A percentile compares a stretch with the other conserved stretches of the same genome.
Evolutionary conservation across 2,329 filamentous ascomycete genomes (phyloP).

Genomic region (Trichoderma aggressivum): DNA sequence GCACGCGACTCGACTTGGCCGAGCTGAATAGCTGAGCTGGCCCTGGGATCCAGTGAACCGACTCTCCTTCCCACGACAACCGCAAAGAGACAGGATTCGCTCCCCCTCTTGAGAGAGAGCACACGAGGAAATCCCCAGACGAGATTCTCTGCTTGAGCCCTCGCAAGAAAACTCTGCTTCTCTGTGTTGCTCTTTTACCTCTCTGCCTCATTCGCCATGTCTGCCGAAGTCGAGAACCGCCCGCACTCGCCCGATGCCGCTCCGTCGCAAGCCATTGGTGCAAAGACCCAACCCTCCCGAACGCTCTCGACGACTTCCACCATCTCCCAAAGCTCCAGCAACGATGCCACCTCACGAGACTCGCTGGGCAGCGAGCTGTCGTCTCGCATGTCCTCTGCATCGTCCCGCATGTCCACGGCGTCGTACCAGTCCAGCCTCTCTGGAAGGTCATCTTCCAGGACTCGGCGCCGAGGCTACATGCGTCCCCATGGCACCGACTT

Average conservation of each 20-base stretch:
- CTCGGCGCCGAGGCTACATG: slow-evolving; percentile 75
- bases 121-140: background rate
- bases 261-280: slow-evolving; percentile 60
- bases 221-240: slow-evolving; percentile 32
- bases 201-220: slow-evolving; percentile 27
- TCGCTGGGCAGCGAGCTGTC: slow-evolving; percentile 53
- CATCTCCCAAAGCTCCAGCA: slow-evolving; percentile 54
- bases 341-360: slow-evolving; percentile 48
- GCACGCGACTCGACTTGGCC: slow-evolving; percentile 3
- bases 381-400: slow-evolving; percentile 58
- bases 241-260: slow-evolving; percentile 55
- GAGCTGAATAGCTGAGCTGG: slow-evolving; percentile 1
- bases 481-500: slow-evolving; percentile 85
- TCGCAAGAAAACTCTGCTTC: background rate
- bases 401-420: slow-evolving; percentile 60
- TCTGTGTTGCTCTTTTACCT: background rate
- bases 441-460: slow-evolving; percentile 40
- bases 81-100: slow-evolving; percentile 3
- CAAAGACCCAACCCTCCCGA: slow-evolving; percentile 57
- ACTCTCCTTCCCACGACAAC: background rate
- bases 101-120: background rate
- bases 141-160: background rate
- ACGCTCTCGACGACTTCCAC: slow-evolving; percentile 62
- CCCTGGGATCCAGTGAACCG: background rate
- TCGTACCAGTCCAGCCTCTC: slow-evolving; percentile 50